Conservation (phyloP, 441 rosid species). For the Croton setiger region DNA sequence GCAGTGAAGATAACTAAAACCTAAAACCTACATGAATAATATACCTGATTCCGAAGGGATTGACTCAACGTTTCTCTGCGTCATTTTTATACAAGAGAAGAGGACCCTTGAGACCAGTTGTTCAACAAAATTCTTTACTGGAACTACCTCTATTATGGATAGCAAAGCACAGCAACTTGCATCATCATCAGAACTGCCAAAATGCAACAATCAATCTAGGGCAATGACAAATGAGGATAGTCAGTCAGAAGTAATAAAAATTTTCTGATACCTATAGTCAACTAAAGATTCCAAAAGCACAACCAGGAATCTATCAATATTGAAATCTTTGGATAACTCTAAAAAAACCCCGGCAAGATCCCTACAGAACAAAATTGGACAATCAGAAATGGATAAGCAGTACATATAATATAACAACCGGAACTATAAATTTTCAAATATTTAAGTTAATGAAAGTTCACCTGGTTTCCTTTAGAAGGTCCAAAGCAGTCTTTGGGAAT, state of each 20-base stretch:
- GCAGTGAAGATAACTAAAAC: not conserved
- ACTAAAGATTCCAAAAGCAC: constrained; percentile 64
- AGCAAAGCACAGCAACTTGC: constrained; percentile 44
- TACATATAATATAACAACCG: not conserved
- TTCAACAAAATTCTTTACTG: constrained; percentile 50
- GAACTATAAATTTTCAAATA: constrained; percentile 4
- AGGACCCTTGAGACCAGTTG: constrained; percentile 62
- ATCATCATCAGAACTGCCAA: constrained; percentile 68
- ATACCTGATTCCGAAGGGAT: constrained; percentile 54
- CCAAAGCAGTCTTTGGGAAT: constrained; percentile 77
- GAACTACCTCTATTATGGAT: constrained; percentile 69
- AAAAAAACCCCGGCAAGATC: constrained; percentile 60
- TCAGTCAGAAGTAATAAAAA: constrained; percentile 16
- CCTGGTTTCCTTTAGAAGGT: constrained; percentile 69
- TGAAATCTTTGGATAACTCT: constrained; percentile 71
- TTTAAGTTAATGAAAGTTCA: constrained; percentile 23
- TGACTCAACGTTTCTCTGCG: constrained; percentile 41
- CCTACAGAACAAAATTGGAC: constrained; percentile 36
- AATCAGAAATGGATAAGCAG: constrained; percentile 9
- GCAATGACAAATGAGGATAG: constrained; percentile 19
- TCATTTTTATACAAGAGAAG: constrained; percentile 55
- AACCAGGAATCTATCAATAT: constrained; percentile 68
- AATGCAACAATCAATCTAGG: constrained; percentile 24
- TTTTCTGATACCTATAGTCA: constrained; percentile 54
- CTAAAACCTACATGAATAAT: constrained; percentile 15